Percentiles rank a stretch among this genome's conserved stretches.
phyloP scores from a whole-genome alignment of 441 rosid species.

The Cnidoscolus chayamansa region DNA sequence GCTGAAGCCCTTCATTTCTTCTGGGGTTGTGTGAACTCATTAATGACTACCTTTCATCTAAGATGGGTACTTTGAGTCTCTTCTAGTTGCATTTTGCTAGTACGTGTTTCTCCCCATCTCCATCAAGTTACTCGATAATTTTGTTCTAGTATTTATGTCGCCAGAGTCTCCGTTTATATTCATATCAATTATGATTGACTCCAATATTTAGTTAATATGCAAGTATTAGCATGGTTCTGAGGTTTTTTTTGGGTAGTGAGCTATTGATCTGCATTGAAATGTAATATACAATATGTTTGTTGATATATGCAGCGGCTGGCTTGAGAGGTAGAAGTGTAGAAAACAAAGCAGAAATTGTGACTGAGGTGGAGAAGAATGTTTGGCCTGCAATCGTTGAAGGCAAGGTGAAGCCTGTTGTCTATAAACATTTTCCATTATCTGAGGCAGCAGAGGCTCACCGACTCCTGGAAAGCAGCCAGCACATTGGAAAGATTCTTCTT shows the following conservation, averaged over 20 bases:
- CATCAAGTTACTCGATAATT: neutral
- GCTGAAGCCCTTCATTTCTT: constrained; percentile 3
- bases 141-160: neutral
- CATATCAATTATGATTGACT: neutral
- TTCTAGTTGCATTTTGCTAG: neutral
- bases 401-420: constrained; percentile 66
- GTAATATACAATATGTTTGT: neutral
- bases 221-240: neutral
- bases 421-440: constrained; percentile 45
- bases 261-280: neutral
- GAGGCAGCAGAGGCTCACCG: constrained; percentile 73
- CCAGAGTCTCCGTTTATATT: neutral
- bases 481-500: constrained; percentile 73
- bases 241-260: neutral
- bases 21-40: neutral
- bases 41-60: neutral
- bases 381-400: constrained; percentile 74
- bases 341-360: constrained; percentile 61
- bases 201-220: neutral
- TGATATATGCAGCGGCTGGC: constrained; percentile 50
- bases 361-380: constrained; percentile 70
- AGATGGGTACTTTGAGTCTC: neutral
- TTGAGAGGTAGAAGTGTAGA: constrained; percentile 59
- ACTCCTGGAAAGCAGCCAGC: constrained; percentile 71
- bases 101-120: neutral